Evolutionary conservation across 2,329 filamentous ascomycete species (phyloP), one percentile per base, ranked within the genome.

Genomic region (Aspergillus sp.): DNA sequence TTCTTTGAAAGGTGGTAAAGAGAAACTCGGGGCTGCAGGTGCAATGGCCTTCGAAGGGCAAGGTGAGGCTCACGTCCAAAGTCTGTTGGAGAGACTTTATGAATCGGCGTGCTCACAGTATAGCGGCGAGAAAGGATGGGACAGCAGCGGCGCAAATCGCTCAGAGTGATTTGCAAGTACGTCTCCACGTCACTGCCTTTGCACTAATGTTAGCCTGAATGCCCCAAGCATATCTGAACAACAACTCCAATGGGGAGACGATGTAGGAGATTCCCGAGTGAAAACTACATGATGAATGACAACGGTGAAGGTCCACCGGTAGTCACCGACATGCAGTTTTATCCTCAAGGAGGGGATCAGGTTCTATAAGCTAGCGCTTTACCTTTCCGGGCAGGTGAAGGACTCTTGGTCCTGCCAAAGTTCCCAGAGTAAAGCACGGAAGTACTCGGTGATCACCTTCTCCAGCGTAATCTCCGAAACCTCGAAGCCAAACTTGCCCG

Each of bases 11-110:
- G 30, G 75, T 76, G 55, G 78, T 76, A 38, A 19, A 19, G 72
- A 55, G 70, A 39, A 82, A 75, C 63, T 81, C 78, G 71, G 81
- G 76, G 69, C 80, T 79, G 63, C 74, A 78, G 57, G 79, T 80
- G 70, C 80, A 80, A 74, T 85, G 84, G 75, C 88, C 80, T 76
- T 89, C 88, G 70, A 90, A 84, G 79, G 86, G 87, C 67, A 87
- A 90, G 87, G 90, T 87, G 87, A 87, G 82, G 74, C 87, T 89
- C 84, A 74, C 85, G 85, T 78, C 78, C 67, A 65, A 67, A 65
- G 10, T 53, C 63, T 59, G 69, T 74, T 72, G 66, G 66, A 38
- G 39, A 17, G 36, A 23, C 36, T 49, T 57, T 55, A 43, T 53
- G 47, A 38, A 28, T 9, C 28, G 38, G 38, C 8, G 55, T 25